Evolutionary conservation across 352 stramenopile species (phyloP).

Genomic region (Pythium rishiriense): DNA sequence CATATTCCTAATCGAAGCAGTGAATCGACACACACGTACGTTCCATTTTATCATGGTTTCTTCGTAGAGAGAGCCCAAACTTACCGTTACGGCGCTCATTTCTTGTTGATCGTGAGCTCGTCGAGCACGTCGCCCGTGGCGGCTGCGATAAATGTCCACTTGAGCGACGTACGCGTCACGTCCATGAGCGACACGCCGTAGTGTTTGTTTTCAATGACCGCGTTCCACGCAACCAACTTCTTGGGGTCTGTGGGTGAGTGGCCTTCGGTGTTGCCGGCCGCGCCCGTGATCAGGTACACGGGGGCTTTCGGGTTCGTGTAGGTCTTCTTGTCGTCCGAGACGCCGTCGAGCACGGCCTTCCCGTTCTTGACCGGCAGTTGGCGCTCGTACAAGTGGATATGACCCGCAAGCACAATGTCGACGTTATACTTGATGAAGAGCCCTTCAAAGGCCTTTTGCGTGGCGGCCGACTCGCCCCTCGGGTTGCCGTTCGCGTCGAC

Average conservation of each 20-base stretch:
- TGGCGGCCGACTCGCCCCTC: slow-evolving; percentile 15
- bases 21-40: background rate
- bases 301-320: slow-evolving; percentile 64
- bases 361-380: slow-evolving; percentile 55
- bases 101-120: slow-evolving; percentile 23
- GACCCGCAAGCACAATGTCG: slow-evolving; percentile 81
- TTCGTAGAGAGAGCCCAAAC: no score
- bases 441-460: slow-evolving; percentile 70
- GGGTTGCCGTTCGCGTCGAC: slow-evolving; percentile 13
- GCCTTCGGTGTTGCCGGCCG: slow-evolving; percentile 60
- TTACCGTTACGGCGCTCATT: background rate
- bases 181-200: slow-evolving; percentile 47
- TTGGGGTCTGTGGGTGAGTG: slow-evolving; percentile 24
- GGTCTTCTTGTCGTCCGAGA: slow-evolving; percentile 47
- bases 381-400: slow-evolving; percentile 87
- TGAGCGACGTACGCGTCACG: slow-evolving; percentile 22
- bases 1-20: background rate
- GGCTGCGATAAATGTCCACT: slow-evolving; percentile 34
- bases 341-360: slow-evolving; percentile 42
- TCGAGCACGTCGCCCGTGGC: slow-evolving; percentile 26
- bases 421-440: slow-evolving; percentile 87
- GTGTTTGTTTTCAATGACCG: slow-evolving; percentile 37
- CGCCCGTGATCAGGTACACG: slow-evolving; percentile 68
- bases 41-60: no score
- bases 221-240: slow-evolving; percentile 44